Evolutionary conservation across 768 basidiomycete species (phyloP).

Genomic region (Postia placenta): DNA sequence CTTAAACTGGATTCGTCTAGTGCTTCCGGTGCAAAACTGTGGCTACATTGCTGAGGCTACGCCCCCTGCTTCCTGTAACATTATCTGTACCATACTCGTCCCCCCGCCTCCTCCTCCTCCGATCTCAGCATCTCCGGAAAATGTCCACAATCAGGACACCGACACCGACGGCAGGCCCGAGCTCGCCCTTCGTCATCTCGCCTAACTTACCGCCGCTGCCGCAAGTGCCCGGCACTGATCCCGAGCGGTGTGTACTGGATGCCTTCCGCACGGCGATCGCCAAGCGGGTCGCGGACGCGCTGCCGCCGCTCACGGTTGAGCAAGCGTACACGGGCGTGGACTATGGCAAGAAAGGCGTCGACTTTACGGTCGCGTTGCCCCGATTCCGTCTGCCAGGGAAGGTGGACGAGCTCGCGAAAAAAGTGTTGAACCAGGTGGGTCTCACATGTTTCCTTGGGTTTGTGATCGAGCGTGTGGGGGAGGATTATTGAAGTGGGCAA

Average conservation of each 20-base stretch:
- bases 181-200: slow-evolving; percentile 14
- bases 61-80: slow-evolving; percentile 3
- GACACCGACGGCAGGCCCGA: not conserved
- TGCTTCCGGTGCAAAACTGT: not conserved
- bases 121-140: slow-evolving; percentile 4
- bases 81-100: not conserved
- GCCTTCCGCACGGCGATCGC: slow-evolving; percentile 81
- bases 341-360: slow-evolving; percentile 89
- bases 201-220: slow-evolving; percentile 29
- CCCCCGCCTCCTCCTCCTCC: not conserved
- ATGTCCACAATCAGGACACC: slow-evolving; percentile 3
- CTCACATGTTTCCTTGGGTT: not conserved
- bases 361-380: slow-evolving; percentile 90
- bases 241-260: slow-evolving; percentile 63
- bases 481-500: not conserved
- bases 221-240: slow-evolving; percentile 44
- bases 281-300: slow-evolving; percentile 55
- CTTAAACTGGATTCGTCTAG: no score
- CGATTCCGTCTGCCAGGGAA: slow-evolving; percentile 84
- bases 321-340: slow-evolving; percentile 83
- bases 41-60: not conserved
- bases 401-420: slow-evolving; percentile 67
- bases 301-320: slow-evolving; percentile 61
- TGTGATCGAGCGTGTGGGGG: not conserved
- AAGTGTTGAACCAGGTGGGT: slow-evolving; percentile 64